Conservation (phyloP, 2,329 filamentous ascomycete genomes). For the Pseudogymnoascus sp. region DNA sequence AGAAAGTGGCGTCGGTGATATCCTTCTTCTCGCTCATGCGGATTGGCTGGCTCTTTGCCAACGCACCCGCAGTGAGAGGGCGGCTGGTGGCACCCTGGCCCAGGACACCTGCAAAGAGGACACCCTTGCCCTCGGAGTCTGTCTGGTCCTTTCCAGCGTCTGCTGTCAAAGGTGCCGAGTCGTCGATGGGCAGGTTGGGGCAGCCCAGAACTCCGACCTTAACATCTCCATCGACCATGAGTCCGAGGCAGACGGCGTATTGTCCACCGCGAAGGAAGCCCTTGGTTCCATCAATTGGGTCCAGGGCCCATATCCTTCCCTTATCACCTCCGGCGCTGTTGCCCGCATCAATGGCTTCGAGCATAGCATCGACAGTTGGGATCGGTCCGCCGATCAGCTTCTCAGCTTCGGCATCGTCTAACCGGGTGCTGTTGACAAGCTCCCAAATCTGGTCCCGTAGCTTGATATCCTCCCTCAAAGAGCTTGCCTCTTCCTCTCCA, state of each 20-base stretch:
- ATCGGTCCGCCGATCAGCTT: slow-evolving; percentile 63
- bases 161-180: slow-evolving; percentile 61
- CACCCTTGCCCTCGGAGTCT: slow-evolving; percentile 69
- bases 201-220: slow-evolving; percentile 92
- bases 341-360: slow-evolving; percentile 60
- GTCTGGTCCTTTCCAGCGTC: slow-evolving; percentile 68
- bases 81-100: slow-evolving; percentile 76
- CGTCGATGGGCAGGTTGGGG: slow-evolving; percentile 87
- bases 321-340: slow-evolving; percentile 62
- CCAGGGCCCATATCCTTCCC: slow-evolving; percentile 89
- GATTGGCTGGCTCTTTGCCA: slow-evolving; percentile 57
- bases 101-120: slow-evolving; percentile 77
- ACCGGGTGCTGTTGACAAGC: slow-evolving; percentile 64
- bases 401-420: slow-evolving; percentile 60
- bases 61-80: slow-evolving; percentile 52
- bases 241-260: slow-evolving; percentile 87
- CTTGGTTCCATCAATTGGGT: slow-evolving; percentile 97
- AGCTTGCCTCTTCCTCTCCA: slow-evolving; percentile 85
- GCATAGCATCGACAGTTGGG: slow-evolving; percentile 57
- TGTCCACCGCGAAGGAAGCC: slow-evolving; percentile 94
- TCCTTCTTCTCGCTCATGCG: slow-evolving; percentile 70
- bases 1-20: slow-evolving; percentile 79
- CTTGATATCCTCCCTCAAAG: slow-evolving; percentile 62
- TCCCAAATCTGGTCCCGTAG: slow-evolving; percentile 77
- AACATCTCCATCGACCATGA: slow-evolving; percentile 90